Evolutionary conservation across 1,284 basidiomycete species (phyloP), one percentile per base, ranked within the genome.

Genomic region (Heterobasidion parviporum): DNA sequence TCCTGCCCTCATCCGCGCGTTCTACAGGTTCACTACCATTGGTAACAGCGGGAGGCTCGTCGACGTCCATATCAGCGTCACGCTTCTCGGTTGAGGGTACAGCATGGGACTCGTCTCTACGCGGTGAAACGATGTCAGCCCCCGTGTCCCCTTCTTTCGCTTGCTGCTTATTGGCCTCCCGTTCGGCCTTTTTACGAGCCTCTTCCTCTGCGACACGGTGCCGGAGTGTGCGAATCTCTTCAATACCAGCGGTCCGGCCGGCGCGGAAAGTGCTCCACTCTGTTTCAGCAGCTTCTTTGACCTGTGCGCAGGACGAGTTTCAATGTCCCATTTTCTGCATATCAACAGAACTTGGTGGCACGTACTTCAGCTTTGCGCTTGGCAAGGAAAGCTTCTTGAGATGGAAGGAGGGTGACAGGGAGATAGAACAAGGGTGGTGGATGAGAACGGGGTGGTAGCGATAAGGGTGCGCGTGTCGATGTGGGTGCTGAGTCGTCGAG

Each of bases 371-470:
- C 73, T 68, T 83, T 87, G 56, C 87, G 74, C 55, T 74, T 75
- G 53, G 70, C 67, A 10, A 91, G 64, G 62, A 89, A 89, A 2
- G 78, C 72, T 67, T 87, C 83, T 72, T 91, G 89, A 12, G 77
- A 74, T n/a, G 85, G 78, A 0, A 80, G 79, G 35, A 91, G 76
- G 54, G 83, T 71, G 26, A 78, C 79, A 16, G 89, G 89, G 47
- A 89, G 80, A 63, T 89, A 91, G 66, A 85, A 89, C 9, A 91
- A 63, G 4, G 89, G 85, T 41, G 89, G 84, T 16, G 86, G 87
- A 59, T 89, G 84, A 26, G 82, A 75, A 55, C 84, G 78, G 32
- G 78, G 77, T 2, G 78, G 77, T n/a, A 74, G 72, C 26, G 74
- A 70, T 44, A 83, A 74, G 16, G 78, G 72, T 57, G 77, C 76